Evolutionary conservation across 2,329 filamentous ascomycete genomes (phyloP), one percentile per base, ranked within the genome.

Genomic region (Rhinocladiella similis): DNA sequence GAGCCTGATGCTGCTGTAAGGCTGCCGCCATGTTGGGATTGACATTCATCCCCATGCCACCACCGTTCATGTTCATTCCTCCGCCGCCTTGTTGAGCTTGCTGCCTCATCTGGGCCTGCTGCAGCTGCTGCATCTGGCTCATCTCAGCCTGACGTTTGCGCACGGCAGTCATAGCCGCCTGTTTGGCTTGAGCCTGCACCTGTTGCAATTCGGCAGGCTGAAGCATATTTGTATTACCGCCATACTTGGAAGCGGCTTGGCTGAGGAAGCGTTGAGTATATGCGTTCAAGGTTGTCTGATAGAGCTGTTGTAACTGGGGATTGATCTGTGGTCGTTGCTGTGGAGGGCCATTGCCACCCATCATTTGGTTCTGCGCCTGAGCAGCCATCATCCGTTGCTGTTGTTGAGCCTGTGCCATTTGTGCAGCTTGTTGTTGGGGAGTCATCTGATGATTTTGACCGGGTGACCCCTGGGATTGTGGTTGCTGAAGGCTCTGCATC

Each of bases 401-500:
- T 51, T 59, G 58, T 36, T 65, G 63, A 12, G 47, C 60, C 19
- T 60, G 54, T 3, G 50, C 58, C 27, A 59, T 38, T 41, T 65
- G 64, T 25, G 53, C 48, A 7, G 52, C 57, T 48, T 59, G 59
- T 48, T 59, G 60, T 25, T 64, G 61, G 38, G 61, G 61, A 7
- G 57, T 62, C 61, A 65, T 63, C 16, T 61, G 57, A 46, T 61
- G 57, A 46, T 60, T 62, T 12, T 57, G 59, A n/a, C 47, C 55
- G n/a, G 62, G 62, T 7, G 60, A 62, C 14, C 60, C 51, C 16
- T 63, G 61, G 16, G 25, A 29, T 43, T 50, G 55, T n/a, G 46
- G 38, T 52, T 60, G 58, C 38, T 59, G 55, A n/a, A 63, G 54
- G 36, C 47, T 58, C 51, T 61, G 56, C 50, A 63, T 57, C 29